A percentile compares a stretch with the other conserved stretches of the same genome.
Conservation (phyloP, 2,329 filamentous ascomycete genomes). For the Cladophialophora bantiana region DNA sequence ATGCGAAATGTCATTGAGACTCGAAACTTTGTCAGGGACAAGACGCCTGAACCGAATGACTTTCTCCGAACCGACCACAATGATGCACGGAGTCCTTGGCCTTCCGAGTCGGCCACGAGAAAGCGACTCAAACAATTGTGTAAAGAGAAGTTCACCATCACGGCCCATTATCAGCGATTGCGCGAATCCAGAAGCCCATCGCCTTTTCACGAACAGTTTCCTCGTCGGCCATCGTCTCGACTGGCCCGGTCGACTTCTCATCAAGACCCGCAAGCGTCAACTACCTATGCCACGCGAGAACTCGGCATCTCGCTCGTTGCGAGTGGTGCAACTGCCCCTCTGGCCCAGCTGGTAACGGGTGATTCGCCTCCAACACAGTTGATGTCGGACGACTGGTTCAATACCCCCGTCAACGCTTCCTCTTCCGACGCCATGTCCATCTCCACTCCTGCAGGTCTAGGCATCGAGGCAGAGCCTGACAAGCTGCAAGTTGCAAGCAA, state of each 20-base stretch:
- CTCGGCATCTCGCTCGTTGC: slow-evolving; percentile 54
- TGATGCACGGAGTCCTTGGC: slow-evolving; percentile 56
- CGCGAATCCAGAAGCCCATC: slow-evolving; percentile 67
- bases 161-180: slow-evolving; percentile 69
- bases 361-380: slow-evolving; percentile 40
- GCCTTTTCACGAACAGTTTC: slow-evolving; percentile 56
- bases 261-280: slow-evolving; percentile 40
- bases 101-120: slow-evolving; percentile 65
- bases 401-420: slow-evolving; percentile 43
- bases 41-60: slow-evolving; percentile 40
- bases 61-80: slow-evolving; percentile 36
- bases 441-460: slow-evolving; percentile 37
- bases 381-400: slow-evolving; percentile 47
- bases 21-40: slow-evolving; percentile 30
- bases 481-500: slow-evolving; percentile 36
- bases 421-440: slow-evolving; percentile 29
- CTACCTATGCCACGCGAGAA: slow-evolving; percentile 53
- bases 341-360: slow-evolving; percentile 47
- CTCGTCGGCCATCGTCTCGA: slow-evolving; percentile 42
- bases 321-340: slow-evolving; percentile 49
- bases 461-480: slow-evolving; percentile 34
- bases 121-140: slow-evolving; percentile 66
- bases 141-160: slow-evolving; percentile 66
- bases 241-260: slow-evolving; percentile 36
- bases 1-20: slow-evolving; percentile 40